A percentile compares a stretch with the other conserved stretches of the same genome.
Conservation (phyloP, 345 rosid species). For the Laguncularia racemosa region DNA sequence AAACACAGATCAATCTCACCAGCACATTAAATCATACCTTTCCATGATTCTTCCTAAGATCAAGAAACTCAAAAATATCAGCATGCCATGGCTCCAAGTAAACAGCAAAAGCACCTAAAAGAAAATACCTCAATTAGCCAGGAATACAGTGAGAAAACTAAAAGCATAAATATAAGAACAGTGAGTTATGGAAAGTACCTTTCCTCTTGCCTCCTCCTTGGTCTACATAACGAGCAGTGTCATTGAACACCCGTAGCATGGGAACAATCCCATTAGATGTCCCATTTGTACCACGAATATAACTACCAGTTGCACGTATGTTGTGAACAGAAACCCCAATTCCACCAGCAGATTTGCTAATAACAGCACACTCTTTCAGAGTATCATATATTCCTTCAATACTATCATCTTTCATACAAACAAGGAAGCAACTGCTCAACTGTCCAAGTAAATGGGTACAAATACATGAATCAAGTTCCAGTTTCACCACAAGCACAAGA, state of each 20-base stretch:
- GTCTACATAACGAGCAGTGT: slow-evolving; percentile 85
- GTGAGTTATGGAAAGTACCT: slow-evolving; percentile 26
- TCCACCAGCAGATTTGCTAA: slow-evolving; percentile 94
- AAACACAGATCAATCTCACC: background rate
- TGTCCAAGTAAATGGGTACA: slow-evolving; percentile 18
- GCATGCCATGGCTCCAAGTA: slow-evolving; percentile 94
- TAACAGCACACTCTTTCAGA: slow-evolving; percentile 89
- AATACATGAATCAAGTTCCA: background rate
- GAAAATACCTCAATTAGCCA: background rate
- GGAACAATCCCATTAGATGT: slow-evolving; percentile 85
- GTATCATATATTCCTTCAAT: slow-evolving; percentile 93
- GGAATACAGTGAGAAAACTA: background rate
- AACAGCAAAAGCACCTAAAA: slow-evolving; percentile 78
- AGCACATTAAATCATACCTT: slow-evolving; percentile 30
- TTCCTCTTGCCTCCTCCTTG: slow-evolving; percentile 91
- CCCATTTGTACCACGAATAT: slow-evolving; percentile 73
- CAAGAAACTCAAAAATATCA: slow-evolving; percentile 59
- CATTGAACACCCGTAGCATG: slow-evolving; percentile 72
- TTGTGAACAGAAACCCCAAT: slow-evolving; percentile 87
- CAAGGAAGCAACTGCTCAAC: slow-evolving; percentile 86
- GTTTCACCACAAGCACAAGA: background rate
- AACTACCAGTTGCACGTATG: slow-evolving; percentile 76
- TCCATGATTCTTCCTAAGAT: slow-evolving; percentile 79
- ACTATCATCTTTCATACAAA: slow-evolving; percentile 93
- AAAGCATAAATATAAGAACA: background rate